Evolutionary conservation across 306 rosid species (phyloP).

Genomic region (Styphnolobium japonicum): DNA sequence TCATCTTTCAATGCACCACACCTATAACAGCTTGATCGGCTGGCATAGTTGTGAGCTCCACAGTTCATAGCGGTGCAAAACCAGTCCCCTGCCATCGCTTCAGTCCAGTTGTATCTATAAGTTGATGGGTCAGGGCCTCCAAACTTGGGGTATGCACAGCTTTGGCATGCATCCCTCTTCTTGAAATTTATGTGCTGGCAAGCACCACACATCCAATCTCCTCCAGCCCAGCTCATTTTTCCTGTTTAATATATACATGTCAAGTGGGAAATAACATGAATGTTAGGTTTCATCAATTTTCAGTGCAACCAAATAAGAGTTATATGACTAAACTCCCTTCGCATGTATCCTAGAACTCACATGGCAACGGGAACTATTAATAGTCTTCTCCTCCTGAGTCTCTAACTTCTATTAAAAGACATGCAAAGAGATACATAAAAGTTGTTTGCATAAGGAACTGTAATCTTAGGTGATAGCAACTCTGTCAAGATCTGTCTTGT

Average conservation of each 20-base stretch:
- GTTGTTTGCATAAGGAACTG: not conserved
- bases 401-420: not conserved
- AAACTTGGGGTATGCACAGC: constrained; percentile 73
- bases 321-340: not conserved
- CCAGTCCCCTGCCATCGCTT: constrained; percentile 88
- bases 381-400: not conserved
- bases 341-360: not conserved
- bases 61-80: constrained; percentile 63
- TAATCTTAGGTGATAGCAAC: not conserved
- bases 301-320: not conserved
- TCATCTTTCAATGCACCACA: constrained; percentile 60
- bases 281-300: not conserved
- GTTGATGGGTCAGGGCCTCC: constrained; percentile 89
- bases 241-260: constrained; percentile 1
- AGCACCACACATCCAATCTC: constrained; percentile 89
- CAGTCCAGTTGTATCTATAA: constrained; percentile 60
- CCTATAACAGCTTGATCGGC: constrained; percentile 66
- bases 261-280: not conserved
- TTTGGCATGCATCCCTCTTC: constrained; percentile 80
- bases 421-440: not conserved
- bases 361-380: not conserved
- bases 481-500: not conserved
- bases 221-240: constrained; percentile 85
- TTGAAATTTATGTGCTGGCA: constrained; percentile 88
- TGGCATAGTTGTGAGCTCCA: constrained; percentile 89